Evolutionary conservation across 1,284 basidiomycete species (phyloP).

Genomic region (Ganoderma leucocontextum): DNA sequence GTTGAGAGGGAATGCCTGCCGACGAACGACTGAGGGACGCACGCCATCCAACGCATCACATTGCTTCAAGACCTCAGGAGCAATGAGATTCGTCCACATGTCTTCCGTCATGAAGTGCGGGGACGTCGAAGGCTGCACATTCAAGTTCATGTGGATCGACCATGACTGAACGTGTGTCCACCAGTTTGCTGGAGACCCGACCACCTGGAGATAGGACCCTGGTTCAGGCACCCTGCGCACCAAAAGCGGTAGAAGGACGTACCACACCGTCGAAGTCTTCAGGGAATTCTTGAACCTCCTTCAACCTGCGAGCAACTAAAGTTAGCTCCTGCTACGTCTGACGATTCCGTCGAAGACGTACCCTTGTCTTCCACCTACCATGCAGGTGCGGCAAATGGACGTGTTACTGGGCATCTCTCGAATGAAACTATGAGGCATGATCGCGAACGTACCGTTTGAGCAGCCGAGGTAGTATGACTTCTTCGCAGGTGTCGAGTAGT

Average conservation of each 20-base stretch:
- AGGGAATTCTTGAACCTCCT: constrained; percentile 40
- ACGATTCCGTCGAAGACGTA: constrained; percentile 15
- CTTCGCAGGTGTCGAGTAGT: constrained; percentile 35
- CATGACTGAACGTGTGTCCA: constrained; percentile 37
- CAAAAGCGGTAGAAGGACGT: constrained; percentile 11
- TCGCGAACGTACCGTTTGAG: constrained; percentile 37
- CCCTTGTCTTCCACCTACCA: constrained; percentile 40
- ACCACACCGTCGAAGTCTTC: constrained; percentile 43
- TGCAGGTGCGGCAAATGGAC: background rate
- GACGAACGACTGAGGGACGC: constrained; percentile 7
- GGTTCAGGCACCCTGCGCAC: background rate
- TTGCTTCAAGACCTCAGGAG: constrained; percentile 39
- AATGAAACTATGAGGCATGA: background rate
- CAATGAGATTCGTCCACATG: constrained; percentile 37
- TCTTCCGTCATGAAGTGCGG: constrained; percentile 35
- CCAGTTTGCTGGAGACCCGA: constrained; percentile 40
- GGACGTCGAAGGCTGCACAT: constrained; percentile 33
- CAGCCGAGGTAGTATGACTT: constrained; percentile 44
- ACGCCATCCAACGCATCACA: constrained; percentile 45
- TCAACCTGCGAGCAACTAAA: constrained; percentile 28
- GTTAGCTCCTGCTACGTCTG: background rate
- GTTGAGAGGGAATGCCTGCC: background rate
- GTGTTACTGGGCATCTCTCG: background rate
- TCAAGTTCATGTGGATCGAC: constrained; percentile 36
- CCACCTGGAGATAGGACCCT: constrained; percentile 27